phyloP scores from a whole-genome alignment of 441 rosid genomes.

The Eutrema salsugineum region DNA sequence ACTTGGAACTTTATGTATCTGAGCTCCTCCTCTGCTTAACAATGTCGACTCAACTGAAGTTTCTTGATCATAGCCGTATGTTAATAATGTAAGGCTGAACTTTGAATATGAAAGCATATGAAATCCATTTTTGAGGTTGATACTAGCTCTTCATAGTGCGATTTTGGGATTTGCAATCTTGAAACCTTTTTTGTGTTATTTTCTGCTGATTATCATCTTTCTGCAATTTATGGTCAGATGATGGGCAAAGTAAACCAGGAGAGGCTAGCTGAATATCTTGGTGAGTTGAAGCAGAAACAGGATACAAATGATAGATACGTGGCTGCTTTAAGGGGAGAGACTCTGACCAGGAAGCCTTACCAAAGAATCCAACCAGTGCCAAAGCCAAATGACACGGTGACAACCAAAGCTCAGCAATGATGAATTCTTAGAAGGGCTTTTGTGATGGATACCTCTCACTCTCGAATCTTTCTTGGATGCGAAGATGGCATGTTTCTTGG shows the following conservation, averaged over 20 bases:
- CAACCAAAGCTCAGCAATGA: conserved; percentile 24
- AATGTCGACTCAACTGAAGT: background rate
- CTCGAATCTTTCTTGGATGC: background rate
- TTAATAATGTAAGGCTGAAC: background rate
- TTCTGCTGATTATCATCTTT: conserved; percentile 19
- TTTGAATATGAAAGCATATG: background rate
- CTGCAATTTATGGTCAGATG: conserved; percentile 50
- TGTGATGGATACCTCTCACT: background rate
- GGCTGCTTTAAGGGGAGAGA: conserved; percentile 89
- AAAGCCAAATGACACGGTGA: conserved; percentile 30
- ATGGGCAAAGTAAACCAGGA: conserved; percentile 90
- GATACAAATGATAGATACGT: conserved; percentile 89
- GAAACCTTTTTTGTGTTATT: background rate
- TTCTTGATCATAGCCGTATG: background rate
- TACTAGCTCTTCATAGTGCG: background rate
- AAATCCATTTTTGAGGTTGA: background rate
- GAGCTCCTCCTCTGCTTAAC: background rate
- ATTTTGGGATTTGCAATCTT: background rate
- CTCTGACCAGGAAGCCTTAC: conserved; percentile 83
- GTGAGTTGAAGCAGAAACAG: conserved; percentile 86
- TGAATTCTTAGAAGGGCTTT: background rate
- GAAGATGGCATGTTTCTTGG: conserved; percentile 13
- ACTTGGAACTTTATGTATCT: conserved; percentile 7
- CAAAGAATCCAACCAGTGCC: conserved; percentile 76
- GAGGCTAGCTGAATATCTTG: conserved; percentile 85